These are phyloP conservation scores for Fusarium palustre DNA, from an alignment of 2,329 filamentous ascomycete genomes.

Conservation along the genomic window DNA sequence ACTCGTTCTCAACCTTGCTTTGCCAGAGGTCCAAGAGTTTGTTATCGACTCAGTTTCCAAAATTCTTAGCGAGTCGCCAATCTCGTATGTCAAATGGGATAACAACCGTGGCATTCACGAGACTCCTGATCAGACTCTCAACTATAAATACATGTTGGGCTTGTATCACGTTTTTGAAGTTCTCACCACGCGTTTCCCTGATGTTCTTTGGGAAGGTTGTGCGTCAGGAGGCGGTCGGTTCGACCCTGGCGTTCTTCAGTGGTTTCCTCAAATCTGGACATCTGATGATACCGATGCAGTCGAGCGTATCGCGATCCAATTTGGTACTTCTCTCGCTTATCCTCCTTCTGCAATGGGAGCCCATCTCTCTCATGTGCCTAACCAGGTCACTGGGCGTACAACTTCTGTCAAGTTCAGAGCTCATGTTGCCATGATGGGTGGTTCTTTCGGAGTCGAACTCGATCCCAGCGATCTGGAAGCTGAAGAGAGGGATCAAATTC, in stretches of 20 bases:
- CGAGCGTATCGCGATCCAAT: constrained; percentile 70
- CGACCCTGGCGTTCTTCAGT: constrained; percentile 71
- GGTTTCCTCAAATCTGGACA: constrained; percentile 75
- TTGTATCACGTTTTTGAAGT: constrained; percentile 72
- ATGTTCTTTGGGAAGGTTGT: constrained; percentile 75
- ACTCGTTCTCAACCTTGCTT: constrained; percentile 70
- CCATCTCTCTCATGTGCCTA: constrained; percentile 72
- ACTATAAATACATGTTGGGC: constrained; percentile 72
- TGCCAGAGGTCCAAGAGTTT: constrained; percentile 72
- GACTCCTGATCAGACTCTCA: constrained; percentile 62
- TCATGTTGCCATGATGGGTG: constrained; percentile 76
- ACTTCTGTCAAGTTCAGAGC: constrained; percentile 70
- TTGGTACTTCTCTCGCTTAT: constrained; percentile 72
- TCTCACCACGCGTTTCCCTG: constrained; percentile 69
- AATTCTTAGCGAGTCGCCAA: constrained; percentile 64
- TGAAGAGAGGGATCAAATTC: constrained; percentile 64
- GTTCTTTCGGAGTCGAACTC: constrained; percentile 74
- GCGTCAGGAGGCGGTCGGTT: constrained; percentile 74
- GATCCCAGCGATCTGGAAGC: constrained; percentile 64
- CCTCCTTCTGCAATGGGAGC: constrained; percentile 73
- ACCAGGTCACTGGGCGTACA: constrained; percentile 63
- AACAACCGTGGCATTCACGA: constrained; percentile 75
- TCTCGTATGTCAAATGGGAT: constrained; percentile 75
- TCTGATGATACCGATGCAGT: constrained; percentile 74
- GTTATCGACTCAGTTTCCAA: constrained; percentile 67